These are phyloP conservation scores for Henckelia pumila DNA, from an alignment of 257 asterid genomes.

Conservation along the genomic window DNA sequence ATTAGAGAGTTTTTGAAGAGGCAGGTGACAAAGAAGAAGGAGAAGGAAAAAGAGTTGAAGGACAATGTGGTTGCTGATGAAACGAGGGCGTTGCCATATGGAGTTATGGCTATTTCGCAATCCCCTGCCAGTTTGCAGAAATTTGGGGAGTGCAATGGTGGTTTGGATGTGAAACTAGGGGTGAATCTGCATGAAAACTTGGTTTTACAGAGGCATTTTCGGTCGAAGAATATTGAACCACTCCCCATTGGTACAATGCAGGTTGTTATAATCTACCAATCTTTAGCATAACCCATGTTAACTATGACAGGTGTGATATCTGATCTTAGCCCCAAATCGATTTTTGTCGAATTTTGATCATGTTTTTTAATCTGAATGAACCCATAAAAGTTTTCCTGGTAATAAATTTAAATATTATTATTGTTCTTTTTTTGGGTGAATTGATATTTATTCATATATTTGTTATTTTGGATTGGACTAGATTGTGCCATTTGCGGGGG, in stretches of 20 bases:
- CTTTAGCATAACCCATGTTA: background rate
- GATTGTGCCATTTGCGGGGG: slow-evolving; percentile 66
- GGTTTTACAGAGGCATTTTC: slow-evolving; percentile 50
- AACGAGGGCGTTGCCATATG: slow-evolving; percentile 68
- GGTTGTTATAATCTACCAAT: slow-evolving; percentile 37
- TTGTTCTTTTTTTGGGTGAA: background rate
- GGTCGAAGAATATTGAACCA: slow-evolving; percentile 88
- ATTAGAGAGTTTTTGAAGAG: slow-evolving; percentile 75
- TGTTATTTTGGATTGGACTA: slow-evolving; percentile 23
- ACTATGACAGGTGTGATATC: background rate
- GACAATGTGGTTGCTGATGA: slow-evolving; percentile 34
- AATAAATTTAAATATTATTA: too few relatives aligned
- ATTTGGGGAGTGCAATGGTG: slow-evolving; percentile 32
- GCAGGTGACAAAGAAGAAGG: slow-evolving; percentile 82
- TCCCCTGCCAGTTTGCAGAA: slow-evolving; percentile 30
- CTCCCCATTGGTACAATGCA: slow-evolving; percentile 73
- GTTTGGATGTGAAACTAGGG: slow-evolving; percentile 61
- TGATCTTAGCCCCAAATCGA: background rate
- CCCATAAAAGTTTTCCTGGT: slow-evolving; percentile 1
- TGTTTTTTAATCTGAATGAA: background rate
- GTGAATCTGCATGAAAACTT: slow-evolving; percentile 32
- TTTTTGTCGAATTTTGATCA: slow-evolving; percentile 7
- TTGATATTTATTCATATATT: background rate
- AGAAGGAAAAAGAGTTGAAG: slow-evolving; percentile 49
- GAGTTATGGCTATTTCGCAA: slow-evolving; percentile 75